Evolutionary conservation across 164 flowering plant species (phyloP).

Genomic region (Stephania japonica): DNA sequence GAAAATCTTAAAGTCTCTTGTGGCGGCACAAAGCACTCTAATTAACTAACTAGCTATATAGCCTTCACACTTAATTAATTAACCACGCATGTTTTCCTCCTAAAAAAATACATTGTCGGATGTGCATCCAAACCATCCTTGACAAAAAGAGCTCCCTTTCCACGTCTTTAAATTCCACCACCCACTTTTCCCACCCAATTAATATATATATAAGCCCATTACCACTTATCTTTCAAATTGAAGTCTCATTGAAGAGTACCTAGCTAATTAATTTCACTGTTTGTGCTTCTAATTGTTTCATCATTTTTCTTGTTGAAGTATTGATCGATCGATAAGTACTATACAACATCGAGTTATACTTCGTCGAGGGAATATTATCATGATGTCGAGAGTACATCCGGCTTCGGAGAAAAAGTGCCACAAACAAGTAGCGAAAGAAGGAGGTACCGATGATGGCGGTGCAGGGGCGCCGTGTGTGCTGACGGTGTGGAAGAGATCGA

Average conservation of each 20-base stretch:
- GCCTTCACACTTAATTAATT: not conserved
- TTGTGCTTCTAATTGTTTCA: not conserved
- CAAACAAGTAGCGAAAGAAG: not conserved
- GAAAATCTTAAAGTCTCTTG: not conserved
- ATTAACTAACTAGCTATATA: no score
- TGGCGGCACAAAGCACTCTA: not conserved
- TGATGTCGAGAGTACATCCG: conserved; percentile 38
- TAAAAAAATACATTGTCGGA: conserved; percentile 2
- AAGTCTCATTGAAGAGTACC: not conserved
- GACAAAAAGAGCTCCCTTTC: conserved; percentile 18
- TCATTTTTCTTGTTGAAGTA: not conserved
- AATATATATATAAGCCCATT: conserved; percentile 1
- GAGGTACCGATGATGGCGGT: not conserved
- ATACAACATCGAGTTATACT: not conserved
- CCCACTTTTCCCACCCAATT: conserved; percentile 1
- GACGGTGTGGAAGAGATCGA: conserved; percentile 69
- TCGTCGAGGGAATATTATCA: not conserved
- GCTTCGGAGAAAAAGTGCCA: conserved; percentile 1
- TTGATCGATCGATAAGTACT: not conserved
- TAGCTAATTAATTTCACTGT: conserved; percentile 1
- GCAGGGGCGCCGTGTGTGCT: conserved; percentile 18
- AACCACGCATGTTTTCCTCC: not conserved
- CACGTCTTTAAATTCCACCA: conserved; percentile 16
- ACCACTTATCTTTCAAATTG: not conserved
- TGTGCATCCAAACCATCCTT: conserved; percentile 14